A percentile compares a stretch with the other conserved stretches of the same genome.
These are phyloP conservation scores for Malassezia vespertilionis DNA, from an alignment of 1,284 basidiomycete species.

Conservation along the genomic window DNA sequence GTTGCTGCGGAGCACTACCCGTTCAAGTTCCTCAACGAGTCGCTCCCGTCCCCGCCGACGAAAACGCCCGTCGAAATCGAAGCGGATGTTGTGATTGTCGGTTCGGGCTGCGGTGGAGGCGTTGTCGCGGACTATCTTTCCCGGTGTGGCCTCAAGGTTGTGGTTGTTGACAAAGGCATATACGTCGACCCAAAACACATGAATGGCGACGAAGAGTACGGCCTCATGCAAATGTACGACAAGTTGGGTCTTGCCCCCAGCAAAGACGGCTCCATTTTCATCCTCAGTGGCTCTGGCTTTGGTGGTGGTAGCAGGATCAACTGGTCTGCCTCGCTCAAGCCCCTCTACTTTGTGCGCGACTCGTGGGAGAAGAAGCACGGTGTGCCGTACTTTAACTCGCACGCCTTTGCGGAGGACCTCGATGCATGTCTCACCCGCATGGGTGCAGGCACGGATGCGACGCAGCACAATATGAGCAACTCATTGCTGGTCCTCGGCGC, in stretches of 20 bases:
- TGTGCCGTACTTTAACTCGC: constrained; percentile 47
- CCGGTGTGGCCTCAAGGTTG: constrained; percentile 45
- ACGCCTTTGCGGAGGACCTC: constrained; percentile 46
- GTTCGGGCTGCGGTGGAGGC: constrained; percentile 51
- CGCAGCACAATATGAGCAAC: constrained; percentile 49
- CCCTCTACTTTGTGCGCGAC: constrained; percentile 48
- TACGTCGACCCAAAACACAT: constrained; percentile 47
- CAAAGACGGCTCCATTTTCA: constrained; percentile 47
- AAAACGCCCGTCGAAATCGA: constrained; percentile 30
- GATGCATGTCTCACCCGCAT: constrained; percentile 48
- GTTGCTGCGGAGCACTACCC: constrained; percentile 18
- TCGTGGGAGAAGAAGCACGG: constrained; percentile 49
- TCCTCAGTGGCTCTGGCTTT: constrained; percentile 49
- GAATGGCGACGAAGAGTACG: constrained; percentile 43
- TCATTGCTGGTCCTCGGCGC: constrained; percentile 43
- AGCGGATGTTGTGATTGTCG: constrained; percentile 48
- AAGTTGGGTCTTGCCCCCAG: constrained; percentile 47
- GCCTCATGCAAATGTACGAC: constrained; percentile 48
- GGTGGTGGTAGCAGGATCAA: constrained; percentile 52
- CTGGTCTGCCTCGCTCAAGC: constrained; percentile 50
- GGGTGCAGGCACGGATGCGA: constrained; percentile 45
- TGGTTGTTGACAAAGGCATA: constrained; percentile 51
- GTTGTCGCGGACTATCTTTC: constrained; percentile 46
- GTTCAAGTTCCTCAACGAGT: constrained; percentile 42
- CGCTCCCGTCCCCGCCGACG: constrained; percentile 25